phyloP scores from a whole-genome alignment of 2,329 filamentous ascomycete species.

The Chaetomium globosum region DNA sequence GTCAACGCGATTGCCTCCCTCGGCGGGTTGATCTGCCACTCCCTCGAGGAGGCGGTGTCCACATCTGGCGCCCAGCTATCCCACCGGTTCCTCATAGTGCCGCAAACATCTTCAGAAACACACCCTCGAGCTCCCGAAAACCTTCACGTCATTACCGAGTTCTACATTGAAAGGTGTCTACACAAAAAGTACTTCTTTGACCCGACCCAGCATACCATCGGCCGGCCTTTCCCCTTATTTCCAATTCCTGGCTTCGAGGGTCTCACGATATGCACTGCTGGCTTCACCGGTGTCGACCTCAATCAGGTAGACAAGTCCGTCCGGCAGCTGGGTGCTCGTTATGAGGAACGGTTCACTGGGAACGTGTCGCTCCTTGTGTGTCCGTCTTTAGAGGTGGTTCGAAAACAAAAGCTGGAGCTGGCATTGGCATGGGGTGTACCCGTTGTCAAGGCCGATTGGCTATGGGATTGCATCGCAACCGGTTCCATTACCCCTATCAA shows the following conservation, averaged over 20 bases:
- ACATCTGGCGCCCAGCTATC: slow-evolving; percentile 39
- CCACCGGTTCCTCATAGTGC: slow-evolving; percentile 57
- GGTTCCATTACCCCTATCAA: slow-evolving; percentile 53
- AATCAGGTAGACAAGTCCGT: slow-evolving; percentile 80
- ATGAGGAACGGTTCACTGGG: slow-evolving; percentile 74
- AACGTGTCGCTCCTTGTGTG: slow-evolving; percentile 79
- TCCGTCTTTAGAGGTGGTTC: slow-evolving; percentile 58
- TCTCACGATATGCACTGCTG: slow-evolving; percentile 77
- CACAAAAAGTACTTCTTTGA: slow-evolving; percentile 72
- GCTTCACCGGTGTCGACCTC: slow-evolving; percentile 81
- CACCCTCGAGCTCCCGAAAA: slow-evolving; percentile 48
- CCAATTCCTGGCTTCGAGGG: slow-evolving; percentile 69
- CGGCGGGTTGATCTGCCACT: slow-evolving; percentile 49
- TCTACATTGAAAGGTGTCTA: slow-evolving; percentile 89
- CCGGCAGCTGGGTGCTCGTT: slow-evolving; percentile 74
- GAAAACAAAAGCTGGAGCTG: slow-evolving; percentile 76
- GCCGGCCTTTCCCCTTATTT: slow-evolving; percentile 72
- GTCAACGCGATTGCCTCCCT: slow-evolving; percentile 53
- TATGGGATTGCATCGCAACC: slow-evolving; percentile 75
- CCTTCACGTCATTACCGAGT: slow-evolving; percentile 72
- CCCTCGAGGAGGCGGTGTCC: slow-evolving; percentile 48
- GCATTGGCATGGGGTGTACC: slow-evolving; percentile 76
- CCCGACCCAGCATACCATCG: slow-evolving; percentile 71
- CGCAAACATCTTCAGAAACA: slow-evolving; percentile 53
- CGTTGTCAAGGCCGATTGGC: slow-evolving; percentile 79